A percentile compares a stretch with the other conserved stretches of the same genome.
These are phyloP conservation scores for Sporobolus alterniflorus DNA, from an alignment of 202 grass and related monocot genomes.

Conservation along the genomic window DNA sequence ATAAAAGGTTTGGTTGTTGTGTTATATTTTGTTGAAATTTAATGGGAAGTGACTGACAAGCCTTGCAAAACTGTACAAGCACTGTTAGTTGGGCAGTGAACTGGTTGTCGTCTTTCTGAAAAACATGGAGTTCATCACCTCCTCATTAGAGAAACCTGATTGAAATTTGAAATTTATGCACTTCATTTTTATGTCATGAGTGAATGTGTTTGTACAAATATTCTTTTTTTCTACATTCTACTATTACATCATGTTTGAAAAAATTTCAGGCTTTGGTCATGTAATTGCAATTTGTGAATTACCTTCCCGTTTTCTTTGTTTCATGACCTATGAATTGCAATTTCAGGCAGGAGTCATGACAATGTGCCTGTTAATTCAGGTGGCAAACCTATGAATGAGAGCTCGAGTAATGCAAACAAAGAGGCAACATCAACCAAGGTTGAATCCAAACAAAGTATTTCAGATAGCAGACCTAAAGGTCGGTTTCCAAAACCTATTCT, in stretches of 20 bases:
- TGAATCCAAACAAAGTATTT: conserved; percentile 55
- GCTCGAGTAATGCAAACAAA: conserved; percentile 34
- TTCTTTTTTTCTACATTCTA: not conserved
- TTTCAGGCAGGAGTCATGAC: conserved; percentile 35
- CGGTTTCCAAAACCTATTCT: not conserved
- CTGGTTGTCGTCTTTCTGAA: conserved; percentile 11
- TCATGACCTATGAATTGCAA: too few species aligned
- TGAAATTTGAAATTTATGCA: not conserved
- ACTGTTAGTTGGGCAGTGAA: not conserved
- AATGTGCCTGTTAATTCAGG: conserved; percentile 31
- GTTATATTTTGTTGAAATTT: not conserved
- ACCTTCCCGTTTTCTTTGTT: conserved; percentile 18
- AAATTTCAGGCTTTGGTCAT: conserved; percentile 1
- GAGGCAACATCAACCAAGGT: conserved; percentile 19
- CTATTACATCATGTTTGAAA: not conserved
- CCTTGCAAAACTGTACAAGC: conserved; percentile 18
- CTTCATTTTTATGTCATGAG: not conserved
- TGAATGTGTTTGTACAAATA: not conserved
- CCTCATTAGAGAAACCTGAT: not conserved
- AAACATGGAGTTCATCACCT: not conserved
- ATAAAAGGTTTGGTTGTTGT: too few species aligned
- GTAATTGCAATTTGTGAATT: not conserved
- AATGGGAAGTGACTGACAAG: not conserved
- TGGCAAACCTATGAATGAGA: conserved; percentile 37
- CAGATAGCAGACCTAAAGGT: conserved; percentile 87